Evolutionary conservation across 495 filamentous ascomycete genomes (phyloP).

Genomic region (Pseudotulostoma volvatum): DNA sequence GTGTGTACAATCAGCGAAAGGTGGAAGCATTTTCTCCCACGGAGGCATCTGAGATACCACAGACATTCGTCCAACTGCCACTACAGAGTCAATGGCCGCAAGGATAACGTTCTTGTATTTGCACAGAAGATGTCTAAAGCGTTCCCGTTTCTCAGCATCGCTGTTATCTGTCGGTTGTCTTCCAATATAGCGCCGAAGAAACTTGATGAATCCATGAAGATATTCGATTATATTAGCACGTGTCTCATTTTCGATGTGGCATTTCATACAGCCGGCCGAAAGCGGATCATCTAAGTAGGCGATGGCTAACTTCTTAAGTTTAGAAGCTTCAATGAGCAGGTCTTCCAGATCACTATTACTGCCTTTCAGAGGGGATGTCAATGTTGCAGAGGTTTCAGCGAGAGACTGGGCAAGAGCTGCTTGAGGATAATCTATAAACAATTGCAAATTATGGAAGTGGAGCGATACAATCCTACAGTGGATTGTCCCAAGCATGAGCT

Average conservation of each 20-base stretch:
- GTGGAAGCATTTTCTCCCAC: slow-evolving; percentile 26
- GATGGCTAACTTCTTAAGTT: slow-evolving; percentile 43
- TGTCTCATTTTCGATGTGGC: slow-evolving; percentile 6
- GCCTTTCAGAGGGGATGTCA: slow-evolving; percentile 46
- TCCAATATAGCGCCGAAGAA: slow-evolving; percentile 32
- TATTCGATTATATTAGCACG: slow-evolving; percentile 19
- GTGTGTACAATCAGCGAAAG: slow-evolving; percentile 23
- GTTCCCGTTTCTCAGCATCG: slow-evolving; percentile 16
- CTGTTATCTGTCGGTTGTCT: slow-evolving; percentile 15
- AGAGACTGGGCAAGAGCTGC: slow-evolving; percentile 13
- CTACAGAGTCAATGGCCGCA: slow-evolving; percentile 24
- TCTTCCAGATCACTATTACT: slow-evolving; percentile 52
- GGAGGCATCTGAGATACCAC: slow-evolving; percentile 21
- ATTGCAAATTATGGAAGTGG: slow-evolving; percentile 21
- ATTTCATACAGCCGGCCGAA: slow-evolving; percentile 10
- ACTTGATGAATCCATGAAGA: slow-evolving; percentile 24
- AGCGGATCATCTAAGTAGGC: slow-evolving; percentile 30
- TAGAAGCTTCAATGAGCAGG: slow-evolving; percentile 45
- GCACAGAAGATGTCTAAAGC: slow-evolving; percentile 17
- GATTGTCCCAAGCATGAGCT: slow-evolving; percentile 22
- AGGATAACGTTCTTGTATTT: slow-evolving; percentile 23
- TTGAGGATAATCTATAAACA: slow-evolving; percentile 10
- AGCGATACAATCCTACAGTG: slow-evolving; percentile 29
- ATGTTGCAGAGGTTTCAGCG: slow-evolving; percentile 24
- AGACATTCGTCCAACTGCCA: slow-evolving; percentile 27